phyloP scores from a whole-genome alignment of 169 alveolate species.

The Perkinsus marinus region DNA sequence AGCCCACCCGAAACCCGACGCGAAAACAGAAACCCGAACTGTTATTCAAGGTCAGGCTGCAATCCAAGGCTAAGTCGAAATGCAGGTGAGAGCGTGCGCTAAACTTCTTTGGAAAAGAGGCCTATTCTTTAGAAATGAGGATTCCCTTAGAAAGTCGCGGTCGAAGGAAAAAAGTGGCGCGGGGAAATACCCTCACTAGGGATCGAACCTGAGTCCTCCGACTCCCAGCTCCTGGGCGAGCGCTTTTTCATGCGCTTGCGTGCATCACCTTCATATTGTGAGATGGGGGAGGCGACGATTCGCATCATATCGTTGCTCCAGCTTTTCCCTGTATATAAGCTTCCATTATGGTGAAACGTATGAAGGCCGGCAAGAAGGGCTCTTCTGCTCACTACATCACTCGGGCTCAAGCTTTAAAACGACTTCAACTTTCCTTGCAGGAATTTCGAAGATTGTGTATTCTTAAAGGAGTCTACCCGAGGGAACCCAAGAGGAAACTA shows the following conservation, averaged over 20 bases:
- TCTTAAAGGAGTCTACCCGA: constrained; percentile 95
- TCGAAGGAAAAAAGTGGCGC: too few species aligned
- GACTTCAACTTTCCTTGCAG: constrained; percentile 68
- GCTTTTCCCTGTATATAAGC: neutral
- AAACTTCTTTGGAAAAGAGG: too few species aligned
- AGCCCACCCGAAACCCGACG: too few species aligned
- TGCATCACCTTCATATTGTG: neutral
- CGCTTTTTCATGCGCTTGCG: neutral
- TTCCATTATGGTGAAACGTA: constrained; percentile 45
- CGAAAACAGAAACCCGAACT: too few species aligned
- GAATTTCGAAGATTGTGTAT: constrained; percentile 94
- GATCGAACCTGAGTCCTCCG: neutral
- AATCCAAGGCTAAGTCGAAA: too few species aligned
- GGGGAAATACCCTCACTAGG: neutral
- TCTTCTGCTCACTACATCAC: constrained; percentile 73
- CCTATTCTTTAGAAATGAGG: too few species aligned
- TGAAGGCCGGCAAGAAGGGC: constrained; percentile 70
- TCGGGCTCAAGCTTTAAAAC: constrained; percentile 70
- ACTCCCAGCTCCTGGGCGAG: neutral
- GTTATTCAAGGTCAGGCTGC: too few species aligned
- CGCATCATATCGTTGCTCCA: neutral
- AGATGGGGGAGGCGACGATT: neutral
- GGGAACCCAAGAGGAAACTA: constrained; percentile 90
- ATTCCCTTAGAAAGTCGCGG: too few species aligned
- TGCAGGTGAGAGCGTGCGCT: too few species aligned